Base-by-base conservation (phyloP, 352 stramenopile species). In the Pythium myriotylum region DNA sequence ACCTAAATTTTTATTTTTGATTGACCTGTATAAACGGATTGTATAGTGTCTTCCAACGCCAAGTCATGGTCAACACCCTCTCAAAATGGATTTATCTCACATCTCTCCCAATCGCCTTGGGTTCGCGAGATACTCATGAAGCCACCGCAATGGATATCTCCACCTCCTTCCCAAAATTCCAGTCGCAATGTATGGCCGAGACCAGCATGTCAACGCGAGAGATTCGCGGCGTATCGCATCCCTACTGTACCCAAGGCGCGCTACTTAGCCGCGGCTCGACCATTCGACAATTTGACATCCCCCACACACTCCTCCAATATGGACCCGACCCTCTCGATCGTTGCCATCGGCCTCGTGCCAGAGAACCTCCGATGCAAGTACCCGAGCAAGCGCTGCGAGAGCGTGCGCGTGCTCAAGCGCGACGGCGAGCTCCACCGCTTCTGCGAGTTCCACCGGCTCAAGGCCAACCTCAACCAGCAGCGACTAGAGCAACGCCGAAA, bases 391-490 rank as follows among this genome's bases (percentile, higher is more conserved):
- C 49, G 62, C 16, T 70, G 62, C 51, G 55, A 70, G 5, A 67
- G 67, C 39, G 46, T 51, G 16, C 71, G 71, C 19, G 71, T 62
- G 23, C 20, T 76, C 42, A 79, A 79, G 54, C 62, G 65, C 19
- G 67, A 79, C 29, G 71, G 71, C 10, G 66, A 70, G 8, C 52
- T 71, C 20, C 71, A 79, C 37, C 59, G 59, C 35, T 62, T 79
- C 14, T 79, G 71, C 60, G 70, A 79, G 20, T 64, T 66, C 33
- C 71, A 79, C 40, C 67, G 71, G 0, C 27, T 58, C 23, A 70
- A 69, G 20, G 71, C 71, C 49, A 79, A 89, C 61, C 70, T 74
- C 51, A 88, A 90, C 73, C 83, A 92, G 67, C 80, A 80, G 19
- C 72, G 71, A 6, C 72, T 84, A 12, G 73, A 90, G 56, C 64